Conservation (phyloP, 148 eudicot genomes). For the Chenopodium formosanum region DNA sequence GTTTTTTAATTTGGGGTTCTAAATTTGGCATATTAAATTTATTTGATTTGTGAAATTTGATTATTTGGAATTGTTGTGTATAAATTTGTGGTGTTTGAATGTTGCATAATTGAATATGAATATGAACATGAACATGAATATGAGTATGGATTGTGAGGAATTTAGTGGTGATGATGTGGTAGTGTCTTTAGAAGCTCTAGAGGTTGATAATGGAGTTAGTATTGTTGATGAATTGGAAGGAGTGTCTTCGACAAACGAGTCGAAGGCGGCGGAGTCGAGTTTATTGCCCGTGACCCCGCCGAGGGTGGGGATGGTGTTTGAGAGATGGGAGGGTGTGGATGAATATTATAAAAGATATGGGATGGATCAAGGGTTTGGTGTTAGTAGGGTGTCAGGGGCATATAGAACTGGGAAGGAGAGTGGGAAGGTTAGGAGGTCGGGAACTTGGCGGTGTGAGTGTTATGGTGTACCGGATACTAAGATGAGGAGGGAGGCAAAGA, state of each 20-base stretch:
- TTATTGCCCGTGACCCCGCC: background rate
- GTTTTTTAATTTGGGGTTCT: no score
- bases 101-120: background rate
- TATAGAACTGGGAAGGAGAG: background rate
- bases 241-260: no score
- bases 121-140: background rate
- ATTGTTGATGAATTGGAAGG: background rate
- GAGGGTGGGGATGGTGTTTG: conserved; percentile 8
- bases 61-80: background rate
- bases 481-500: conserved; percentile 5
- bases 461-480: background rate
- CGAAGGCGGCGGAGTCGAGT: background rate
- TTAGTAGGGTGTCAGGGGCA: background rate
- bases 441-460: conserved; percentile 2
- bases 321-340: background rate
- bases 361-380: background rate
- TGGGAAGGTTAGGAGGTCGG: background rate
- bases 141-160: background rate
- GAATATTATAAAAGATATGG: background rate
- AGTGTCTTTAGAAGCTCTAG: background rate
- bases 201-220: background rate
- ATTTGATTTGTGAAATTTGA: background rate
- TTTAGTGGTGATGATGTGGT: background rate
- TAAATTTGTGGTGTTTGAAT: background rate
- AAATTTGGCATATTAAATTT: no score